These are phyloP conservation scores for Rhizomucor pusillus DNA, from an alignment of 371 early-diverging fungal genomes.

Conservation along the genomic window DNA sequence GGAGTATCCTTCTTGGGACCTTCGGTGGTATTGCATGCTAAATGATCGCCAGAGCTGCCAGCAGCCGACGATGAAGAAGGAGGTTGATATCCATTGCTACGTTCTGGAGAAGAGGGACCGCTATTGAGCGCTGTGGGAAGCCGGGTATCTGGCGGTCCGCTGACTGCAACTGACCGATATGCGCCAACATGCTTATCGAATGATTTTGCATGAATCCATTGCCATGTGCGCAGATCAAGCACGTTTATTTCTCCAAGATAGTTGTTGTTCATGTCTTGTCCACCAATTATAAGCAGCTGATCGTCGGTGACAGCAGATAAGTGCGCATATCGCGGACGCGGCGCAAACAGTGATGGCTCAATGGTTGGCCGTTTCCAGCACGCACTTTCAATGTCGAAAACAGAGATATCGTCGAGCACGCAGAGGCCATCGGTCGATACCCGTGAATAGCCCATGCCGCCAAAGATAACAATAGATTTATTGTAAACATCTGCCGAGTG, in stretches of 20 bases:
- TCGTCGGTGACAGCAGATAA: slow-evolving; percentile 60
- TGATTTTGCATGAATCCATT: slow-evolving; percentile 65
- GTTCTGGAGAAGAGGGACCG: not conserved
- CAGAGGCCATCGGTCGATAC: slow-evolving; percentile 38
- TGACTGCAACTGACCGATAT: slow-evolving; percentile 73
- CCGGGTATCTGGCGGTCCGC: slow-evolving; percentile 28
- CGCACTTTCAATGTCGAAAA: slow-evolving; percentile 64
- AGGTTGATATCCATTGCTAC: not conserved
- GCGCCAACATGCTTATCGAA: slow-evolving; percentile 77
- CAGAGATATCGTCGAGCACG: slow-evolving; percentile 70
- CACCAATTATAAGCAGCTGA: slow-evolving; percentile 70
- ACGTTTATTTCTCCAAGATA: slow-evolving; percentile 80
- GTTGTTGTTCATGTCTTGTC: slow-evolving; percentile 78
- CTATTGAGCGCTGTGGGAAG: slow-evolving; percentile 15
- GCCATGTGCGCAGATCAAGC: slow-evolving; percentile 63
- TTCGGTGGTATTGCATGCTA: slow-evolving; percentile 11
- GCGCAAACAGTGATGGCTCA: slow-evolving; percentile 50
- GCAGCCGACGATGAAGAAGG: not conserved
- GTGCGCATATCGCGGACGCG: slow-evolving; percentile 82
- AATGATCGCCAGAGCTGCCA: slow-evolving; percentile 4
- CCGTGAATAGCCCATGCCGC: slow-evolving; percentile 60
- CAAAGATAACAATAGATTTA: slow-evolving; percentile 47
- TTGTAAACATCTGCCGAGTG: slow-evolving; percentile 70
- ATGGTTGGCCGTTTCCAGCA: slow-evolving; percentile 58
- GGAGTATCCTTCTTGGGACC: slow-evolving; percentile 8